phyloP scores from a whole-genome alignment of 2,329 filamentous ascomycete genomes.

The Xylaria digitata region DNA sequence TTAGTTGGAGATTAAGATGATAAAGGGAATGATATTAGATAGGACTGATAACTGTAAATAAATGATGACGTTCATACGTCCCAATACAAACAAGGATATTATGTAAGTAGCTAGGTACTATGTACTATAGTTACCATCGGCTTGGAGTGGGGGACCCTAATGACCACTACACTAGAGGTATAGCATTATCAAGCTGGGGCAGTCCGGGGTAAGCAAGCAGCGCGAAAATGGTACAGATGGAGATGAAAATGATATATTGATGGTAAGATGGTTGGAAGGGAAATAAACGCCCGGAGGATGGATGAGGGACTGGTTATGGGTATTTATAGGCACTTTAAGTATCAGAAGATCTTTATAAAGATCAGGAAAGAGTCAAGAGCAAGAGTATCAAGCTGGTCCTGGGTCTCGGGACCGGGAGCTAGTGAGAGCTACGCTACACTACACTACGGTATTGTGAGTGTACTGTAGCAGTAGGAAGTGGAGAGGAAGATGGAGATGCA shows the following conservation, averaged over 20 bases:
- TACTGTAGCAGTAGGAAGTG: background rate
- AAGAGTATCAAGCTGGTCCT: background rate
- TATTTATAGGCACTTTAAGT: background rate
- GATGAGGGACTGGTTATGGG: background rate
- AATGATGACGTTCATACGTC: slow-evolving; percentile 25
- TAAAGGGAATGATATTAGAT: background rate
- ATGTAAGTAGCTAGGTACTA: slow-evolving; percentile 6
- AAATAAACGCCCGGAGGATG: background rate
- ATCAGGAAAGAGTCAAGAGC: background rate
- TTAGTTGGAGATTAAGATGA: background rate
- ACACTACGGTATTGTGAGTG: background rate
- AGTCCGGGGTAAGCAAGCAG: background rate
- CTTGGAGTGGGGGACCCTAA: background rate
- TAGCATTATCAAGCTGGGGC: background rate
- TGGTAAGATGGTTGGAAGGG: background rate
- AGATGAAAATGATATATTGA: background rate
- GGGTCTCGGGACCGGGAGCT: slow-evolving; percentile 5
- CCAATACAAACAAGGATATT: slow-evolving; percentile 12
- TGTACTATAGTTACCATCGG: background rate
- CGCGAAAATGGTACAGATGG: background rate
- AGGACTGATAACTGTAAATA: background rate
- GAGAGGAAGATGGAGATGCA: background rate
- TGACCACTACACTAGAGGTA: background rate
- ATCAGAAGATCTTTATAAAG: background rate
- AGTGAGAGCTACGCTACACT: background rate